Percentiles rank a stretch among this genome's conserved stretches.
These are phyloP conservation scores for Anthostomella pinea DNA, from an alignment of 2,329 filamentous ascomycete species.

Conservation along the genomic window DNA sequence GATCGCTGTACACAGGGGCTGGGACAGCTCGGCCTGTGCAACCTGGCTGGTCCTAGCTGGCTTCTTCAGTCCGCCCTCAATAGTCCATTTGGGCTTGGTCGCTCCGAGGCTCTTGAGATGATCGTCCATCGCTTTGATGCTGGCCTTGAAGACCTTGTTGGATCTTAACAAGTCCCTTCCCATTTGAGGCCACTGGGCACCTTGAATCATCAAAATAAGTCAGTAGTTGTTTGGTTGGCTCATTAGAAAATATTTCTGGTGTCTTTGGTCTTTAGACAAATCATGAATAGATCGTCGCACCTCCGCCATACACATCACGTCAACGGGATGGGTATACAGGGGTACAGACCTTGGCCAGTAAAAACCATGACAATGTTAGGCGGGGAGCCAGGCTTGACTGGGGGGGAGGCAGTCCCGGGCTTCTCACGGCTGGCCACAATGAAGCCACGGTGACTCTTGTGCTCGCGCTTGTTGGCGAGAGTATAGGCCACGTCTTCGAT, in stretches of 20 bases:
- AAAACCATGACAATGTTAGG: conserved; percentile 25
- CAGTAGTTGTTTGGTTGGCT: too few species aligned
- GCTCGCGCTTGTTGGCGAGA: conserved; percentile 27
- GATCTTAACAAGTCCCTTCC: conserved; percentile 22
- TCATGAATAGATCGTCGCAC: too few species aligned
- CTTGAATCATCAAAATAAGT: too few species aligned
- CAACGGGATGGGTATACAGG: too few species aligned
- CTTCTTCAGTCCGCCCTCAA: conserved; percentile 4
- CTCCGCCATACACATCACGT: too few species aligned
- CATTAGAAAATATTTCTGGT: too few species aligned
- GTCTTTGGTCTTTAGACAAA: too few species aligned
- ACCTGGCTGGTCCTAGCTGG: neutral
- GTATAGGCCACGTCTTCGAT: conserved; percentile 30
- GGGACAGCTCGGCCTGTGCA: too few species aligned
- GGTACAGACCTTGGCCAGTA: conserved; percentile 33
- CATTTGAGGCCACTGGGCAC: conserved; percentile 30
- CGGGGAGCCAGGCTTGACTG: conserved; percentile 1
- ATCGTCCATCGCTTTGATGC: conserved; percentile 16
- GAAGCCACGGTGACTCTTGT: conserved; percentile 26
- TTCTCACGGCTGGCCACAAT: conserved; percentile 16
- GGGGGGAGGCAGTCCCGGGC: conserved; percentile 8
- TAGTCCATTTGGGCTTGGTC: conserved; percentile 10
- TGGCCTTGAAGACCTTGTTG: conserved; percentile 14
- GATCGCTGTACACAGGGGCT: too few species aligned
- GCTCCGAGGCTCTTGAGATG: conserved; percentile 8